Conservation (phyloP, 345 rosid genomes). For the Rhodomyrtus tomentosa region DNA sequence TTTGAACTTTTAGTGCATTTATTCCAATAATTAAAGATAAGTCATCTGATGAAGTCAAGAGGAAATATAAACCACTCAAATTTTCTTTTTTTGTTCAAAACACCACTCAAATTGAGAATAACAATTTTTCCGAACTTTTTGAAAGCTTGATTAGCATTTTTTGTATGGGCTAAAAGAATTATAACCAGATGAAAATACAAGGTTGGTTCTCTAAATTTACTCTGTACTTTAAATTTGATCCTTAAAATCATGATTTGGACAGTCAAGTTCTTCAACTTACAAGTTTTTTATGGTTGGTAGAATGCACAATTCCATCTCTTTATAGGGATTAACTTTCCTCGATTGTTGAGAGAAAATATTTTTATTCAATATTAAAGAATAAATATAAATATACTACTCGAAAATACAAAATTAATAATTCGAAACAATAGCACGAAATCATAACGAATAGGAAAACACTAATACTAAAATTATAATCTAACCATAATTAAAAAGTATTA, state of each 20-base stretch:
- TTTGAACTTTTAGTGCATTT: no score
- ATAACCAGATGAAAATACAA: not conserved
- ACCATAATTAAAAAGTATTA: not conserved
- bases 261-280: not conserved
- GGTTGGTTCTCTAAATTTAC: not conserved
- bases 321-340: not conserved
- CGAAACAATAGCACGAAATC: no score
- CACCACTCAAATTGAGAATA: not conserved
- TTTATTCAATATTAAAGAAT: not conserved
- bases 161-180: not conserved
- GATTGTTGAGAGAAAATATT: not conserved
- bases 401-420: no score
- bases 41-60: not conserved
- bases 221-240: accelerated
- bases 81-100: no score
- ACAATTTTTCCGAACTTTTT: not conserved
- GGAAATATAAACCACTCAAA: not conserved
- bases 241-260: not conserved
- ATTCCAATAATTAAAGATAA: not conserved
- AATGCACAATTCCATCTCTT: not conserved
- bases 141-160: not conserved
- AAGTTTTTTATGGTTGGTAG: not conserved
- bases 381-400: no score
- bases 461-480: no score
- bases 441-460: no score